Percentiles rank a stretch among this genome's conserved stretches.
phyloP scores from a whole-genome alignment of 1,284 basidiomycete genomes.

The Ganoderma meredithae region DNA sequence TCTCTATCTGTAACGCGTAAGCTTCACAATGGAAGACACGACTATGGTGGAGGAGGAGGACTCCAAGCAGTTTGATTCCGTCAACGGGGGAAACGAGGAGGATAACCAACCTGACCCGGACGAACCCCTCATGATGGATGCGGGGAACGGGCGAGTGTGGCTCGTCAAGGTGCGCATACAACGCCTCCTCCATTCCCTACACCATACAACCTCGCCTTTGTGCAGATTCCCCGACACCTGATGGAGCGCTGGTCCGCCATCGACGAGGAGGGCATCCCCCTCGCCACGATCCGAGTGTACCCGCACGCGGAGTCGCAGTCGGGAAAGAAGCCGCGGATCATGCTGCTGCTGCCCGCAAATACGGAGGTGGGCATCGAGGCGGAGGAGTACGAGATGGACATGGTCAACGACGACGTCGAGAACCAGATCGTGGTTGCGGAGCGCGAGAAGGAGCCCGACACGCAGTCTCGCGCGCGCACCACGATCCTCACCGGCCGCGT shows the following conservation, averaged over 20 bases:
- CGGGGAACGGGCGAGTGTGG: slow-evolving; percentile 78
- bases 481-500: slow-evolving; percentile 79
- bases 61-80: slow-evolving; percentile 66
- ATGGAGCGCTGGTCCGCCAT: slow-evolving; percentile 76
- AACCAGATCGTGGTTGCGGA: slow-evolving; percentile 83
- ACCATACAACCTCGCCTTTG: not conserved
- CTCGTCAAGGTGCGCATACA: slow-evolving; percentile 68
- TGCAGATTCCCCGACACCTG: slow-evolving; percentile 72
- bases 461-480: slow-evolving; percentile 63
- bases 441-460: slow-evolving; percentile 68
- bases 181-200: not conserved
- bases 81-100: slow-evolving; percentile 57
- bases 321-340: slow-evolving; percentile 64
- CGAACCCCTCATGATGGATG: slow-evolving; percentile 76
- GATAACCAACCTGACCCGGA: slow-evolving; percentile 77
- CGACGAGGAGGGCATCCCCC: slow-evolving; percentile 67
- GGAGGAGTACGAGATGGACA: slow-evolving; percentile 79
- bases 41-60: slow-evolving; percentile 65
- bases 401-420: slow-evolving; percentile 77
- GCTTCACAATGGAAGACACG: slow-evolving; percentile 50
- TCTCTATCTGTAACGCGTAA: slow-evolving; percentile 11
- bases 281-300: slow-evolving; percentile 81
- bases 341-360: slow-evolving; percentile 71
- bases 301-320: slow-evolving; percentile 50
- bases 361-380: slow-evolving; percentile 53